phyloP scores from a whole-genome alignment of 495 filamentous ascomycete species.

The Emericellopsis terricola region DNA sequence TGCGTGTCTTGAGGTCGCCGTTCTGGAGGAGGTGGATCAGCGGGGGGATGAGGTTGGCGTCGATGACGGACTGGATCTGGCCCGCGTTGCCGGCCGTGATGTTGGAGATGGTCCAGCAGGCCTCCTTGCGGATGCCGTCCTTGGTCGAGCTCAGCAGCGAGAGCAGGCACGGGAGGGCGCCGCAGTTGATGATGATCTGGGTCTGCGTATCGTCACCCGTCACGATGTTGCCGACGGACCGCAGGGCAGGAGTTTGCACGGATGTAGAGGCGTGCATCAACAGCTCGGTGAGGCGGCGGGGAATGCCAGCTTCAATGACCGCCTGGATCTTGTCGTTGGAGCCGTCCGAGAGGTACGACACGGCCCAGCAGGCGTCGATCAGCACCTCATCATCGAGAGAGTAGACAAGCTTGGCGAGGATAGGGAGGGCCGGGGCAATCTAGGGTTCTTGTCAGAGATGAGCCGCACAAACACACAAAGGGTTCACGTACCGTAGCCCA shows the following conservation, averaged over 20 bases:
- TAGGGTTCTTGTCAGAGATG: conserved; percentile 7
- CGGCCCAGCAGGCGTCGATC: conserved; percentile 99
- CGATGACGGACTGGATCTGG: conserved; percentile 94
- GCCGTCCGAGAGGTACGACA: conserved; percentile 98
- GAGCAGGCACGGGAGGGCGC: conserved; percentile 75
- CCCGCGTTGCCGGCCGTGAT: conserved; percentile 95
- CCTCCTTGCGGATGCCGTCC: conserved; percentile 98
- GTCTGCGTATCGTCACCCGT: conserved; percentile 98
- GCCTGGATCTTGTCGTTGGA: conserved; percentile 99
- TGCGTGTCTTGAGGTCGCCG: conserved; percentile 97
- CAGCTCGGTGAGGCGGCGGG: conserved; percentile 89
- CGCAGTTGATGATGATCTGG: conserved; percentile 98
- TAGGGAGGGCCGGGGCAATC: conserved; percentile 92
- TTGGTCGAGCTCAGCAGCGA: conserved; percentile 90
- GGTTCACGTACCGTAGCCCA: conserved; percentile 68
- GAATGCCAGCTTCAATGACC: conserved; percentile 96
- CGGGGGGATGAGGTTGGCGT: conserved; percentile 90
- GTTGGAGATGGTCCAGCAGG: conserved; percentile 99
- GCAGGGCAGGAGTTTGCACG: conserved; percentile 91
- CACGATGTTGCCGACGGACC: conserved; percentile 97
- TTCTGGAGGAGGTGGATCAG: conserved; percentile 89
- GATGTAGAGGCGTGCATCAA: conserved; percentile 99
- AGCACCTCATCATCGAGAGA: conserved; percentile 96
- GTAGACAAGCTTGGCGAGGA: conserved; percentile 93
- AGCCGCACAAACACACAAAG: neutral